Evolutionary conservation across 106 monocot species (phyloP), one percentile per base, ranked within the genome.

Genomic region (Phalaenopsis aphrodite): DNA sequence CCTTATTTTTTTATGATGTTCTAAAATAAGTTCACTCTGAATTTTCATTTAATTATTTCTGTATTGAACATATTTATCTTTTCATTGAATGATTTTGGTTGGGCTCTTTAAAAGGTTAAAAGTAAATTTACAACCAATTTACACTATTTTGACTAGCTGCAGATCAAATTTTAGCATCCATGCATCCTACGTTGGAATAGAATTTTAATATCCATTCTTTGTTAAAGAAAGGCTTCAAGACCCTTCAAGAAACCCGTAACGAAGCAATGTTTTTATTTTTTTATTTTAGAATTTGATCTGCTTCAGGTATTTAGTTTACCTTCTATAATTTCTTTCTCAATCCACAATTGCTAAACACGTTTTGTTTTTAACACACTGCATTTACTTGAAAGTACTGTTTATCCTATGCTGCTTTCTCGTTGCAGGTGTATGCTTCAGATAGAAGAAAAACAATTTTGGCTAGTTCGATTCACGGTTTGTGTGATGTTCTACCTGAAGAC

Each of bases 371-470:
- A 65, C 23, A 8, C 21, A 24, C 9, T 65, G 5, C 24, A 2
- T 24, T 65, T 65, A 65, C 52, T 52, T 52, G 12, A 12, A 52
- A 65, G 23, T 52, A 24, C 21, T 24, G 5, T 77, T 17, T 6
- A 78, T 2, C 36, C n/a, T 18, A 19, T 78, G 57, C 42, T 38
- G 12, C 5, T 58, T 58, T 41, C 2, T 78, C 43, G 42, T 78
- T 82, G 78, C 78, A 85, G 85, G 81, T 85, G 17, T 85, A 85
- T 82, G 85, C 85, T 48, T 79, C 85, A 78, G 65, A 82, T 79
- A 85, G 82, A 52, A 78, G 72, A 81, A 78, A 39, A 18, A 78
- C 81, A 47, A 85, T 85, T 74, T 73, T 21, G 66, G 72, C 74
- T 56, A 46, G 46, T 18, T 82, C 56, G 56, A 85, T 85, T 52